Conservation (phyloP, 768 basidiomycete species). For the Phlebiopsis gigantea region DNA sequence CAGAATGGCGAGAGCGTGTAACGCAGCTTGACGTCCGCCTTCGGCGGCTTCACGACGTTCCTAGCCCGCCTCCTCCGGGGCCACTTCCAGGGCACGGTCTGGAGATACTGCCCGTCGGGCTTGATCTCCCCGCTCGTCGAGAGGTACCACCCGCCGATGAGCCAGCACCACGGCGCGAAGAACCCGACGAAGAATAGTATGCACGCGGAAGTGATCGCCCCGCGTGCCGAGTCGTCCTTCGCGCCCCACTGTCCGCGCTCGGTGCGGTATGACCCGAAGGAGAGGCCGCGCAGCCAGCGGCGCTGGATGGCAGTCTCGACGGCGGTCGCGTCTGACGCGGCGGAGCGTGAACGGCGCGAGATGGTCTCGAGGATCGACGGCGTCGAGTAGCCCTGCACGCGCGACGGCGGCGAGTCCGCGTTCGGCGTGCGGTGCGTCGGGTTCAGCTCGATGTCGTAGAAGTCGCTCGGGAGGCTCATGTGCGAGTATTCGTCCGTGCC, state of each 20-base stretch:
- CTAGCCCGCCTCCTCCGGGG: slow-evolving; percentile 36
- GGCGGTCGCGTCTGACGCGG: slow-evolving; percentile 13
- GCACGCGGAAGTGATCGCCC: slow-evolving; percentile 18
- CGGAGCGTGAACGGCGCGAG: slow-evolving; percentile 15
- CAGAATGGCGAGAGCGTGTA: slow-evolving; percentile 31
- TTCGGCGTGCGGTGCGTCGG: neutral
- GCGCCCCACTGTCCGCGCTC: slow-evolving; percentile 10
- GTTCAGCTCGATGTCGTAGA: slow-evolving; percentile 8
- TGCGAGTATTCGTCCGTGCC: slow-evolving; percentile 7
- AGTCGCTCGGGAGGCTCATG: slow-evolving; percentile 8
- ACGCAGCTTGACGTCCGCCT: slow-evolving; percentile 21
- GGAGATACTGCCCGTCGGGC: slow-evolving; percentile 34
- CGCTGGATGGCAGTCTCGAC: slow-evolving; percentile 22
- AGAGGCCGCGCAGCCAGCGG: slow-evolving; percentile 26
- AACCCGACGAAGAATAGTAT: slow-evolving; percentile 77
- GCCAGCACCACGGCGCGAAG: slow-evolving; percentile 68
- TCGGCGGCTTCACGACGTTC: slow-evolving; percentile 30
- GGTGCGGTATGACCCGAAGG: slow-evolving; percentile 21
- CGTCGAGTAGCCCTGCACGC: neutral
- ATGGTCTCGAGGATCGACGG: slow-evolving; percentile 12
- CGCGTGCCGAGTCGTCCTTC: neutral
- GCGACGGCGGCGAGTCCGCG: neutral
- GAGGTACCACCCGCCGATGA: slow-evolving; percentile 70
- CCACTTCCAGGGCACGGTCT: slow-evolving; percentile 18
- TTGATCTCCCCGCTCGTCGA: slow-evolving; percentile 35